phyloP scores from a whole-genome alignment of 2,329 filamentous ascomycete species.

The Pseudophaeomoniella oleicola region DNA sequence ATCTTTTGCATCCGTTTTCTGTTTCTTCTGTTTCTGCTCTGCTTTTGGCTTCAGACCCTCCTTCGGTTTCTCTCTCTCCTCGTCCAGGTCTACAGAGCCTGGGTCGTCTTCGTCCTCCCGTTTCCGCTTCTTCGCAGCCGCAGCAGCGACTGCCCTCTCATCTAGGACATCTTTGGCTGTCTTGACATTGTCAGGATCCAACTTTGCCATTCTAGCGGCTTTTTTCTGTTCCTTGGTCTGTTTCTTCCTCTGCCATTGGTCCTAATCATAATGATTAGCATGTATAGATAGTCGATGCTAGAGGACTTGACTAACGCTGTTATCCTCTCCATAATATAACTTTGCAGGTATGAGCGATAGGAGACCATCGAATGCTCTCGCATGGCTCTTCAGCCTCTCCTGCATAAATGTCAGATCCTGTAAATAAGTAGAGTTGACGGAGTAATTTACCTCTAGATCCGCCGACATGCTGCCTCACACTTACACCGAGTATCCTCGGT shows the following conservation, averaged over 20 bases:
- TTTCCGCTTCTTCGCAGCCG: constrained; percentile 64
- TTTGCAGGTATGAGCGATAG: constrained; percentile 81
- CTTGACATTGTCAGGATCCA: constrained; percentile 82
- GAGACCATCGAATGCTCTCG: constrained; percentile 72
- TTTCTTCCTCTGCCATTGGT: constrained; percentile 91
- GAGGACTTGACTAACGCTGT: constrained; percentile 46
- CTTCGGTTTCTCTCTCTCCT: constrained; percentile 35
- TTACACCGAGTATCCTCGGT: too few species aligned
- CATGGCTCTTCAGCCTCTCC: constrained; percentile 35
- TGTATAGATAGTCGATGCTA: constrained; percentile 3
- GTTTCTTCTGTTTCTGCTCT: constrained; percentile 35
- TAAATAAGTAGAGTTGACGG: not conserved
- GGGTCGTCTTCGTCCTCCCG: constrained; percentile 34
- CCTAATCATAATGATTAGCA: constrained; percentile 34
- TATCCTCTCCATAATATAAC: constrained; percentile 79
- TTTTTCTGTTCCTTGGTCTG: constrained; percentile 82
- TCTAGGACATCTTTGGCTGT: constrained; percentile 89
- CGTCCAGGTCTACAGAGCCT: constrained; percentile 9
- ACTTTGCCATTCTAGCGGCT: constrained; percentile 70
- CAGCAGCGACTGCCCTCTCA: constrained; percentile 52
- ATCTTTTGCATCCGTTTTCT: too few species aligned
- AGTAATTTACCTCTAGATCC: not conserved
- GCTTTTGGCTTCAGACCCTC: constrained; percentile 48
- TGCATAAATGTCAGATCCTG: too few species aligned
- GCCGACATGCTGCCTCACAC: not conserved